Evolutionary conservation across 768 basidiomycete genomes (phyloP).

Genomic region (Auricularia sp.): DNA sequence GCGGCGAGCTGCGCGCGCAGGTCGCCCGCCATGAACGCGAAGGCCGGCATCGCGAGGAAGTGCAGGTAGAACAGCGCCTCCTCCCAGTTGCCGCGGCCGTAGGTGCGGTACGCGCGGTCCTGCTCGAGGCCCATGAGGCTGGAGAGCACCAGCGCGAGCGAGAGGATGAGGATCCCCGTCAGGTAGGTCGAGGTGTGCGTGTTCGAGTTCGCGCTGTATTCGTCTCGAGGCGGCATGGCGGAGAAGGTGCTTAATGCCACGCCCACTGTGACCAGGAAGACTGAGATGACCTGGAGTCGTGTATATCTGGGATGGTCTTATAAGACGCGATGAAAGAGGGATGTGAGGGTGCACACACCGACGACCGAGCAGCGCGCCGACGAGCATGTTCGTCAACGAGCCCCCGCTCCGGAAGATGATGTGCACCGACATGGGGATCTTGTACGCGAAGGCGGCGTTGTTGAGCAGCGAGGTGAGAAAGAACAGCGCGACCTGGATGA

Average conservation of each 20-base stretch:
- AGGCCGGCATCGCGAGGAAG: conserved; percentile 69
- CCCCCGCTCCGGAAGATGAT: conserved; percentile 91
- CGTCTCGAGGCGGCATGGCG: conserved; percentile 27
- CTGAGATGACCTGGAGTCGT: conserved; percentile 53
- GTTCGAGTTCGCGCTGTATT: conserved; percentile 4
- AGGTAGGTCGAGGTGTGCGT: conserved; percentile 38
- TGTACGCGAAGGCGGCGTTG: conserved; percentile 81
- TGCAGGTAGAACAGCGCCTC: conserved; percentile 91
- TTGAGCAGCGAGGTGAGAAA: conserved; percentile 73
- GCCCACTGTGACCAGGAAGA: conserved; percentile 70
- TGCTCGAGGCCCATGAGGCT: conserved; percentile 78
- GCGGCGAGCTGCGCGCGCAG: conserved; percentile 36
- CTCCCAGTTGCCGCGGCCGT: conserved; percentile 51
- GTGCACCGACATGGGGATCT: conserved; percentile 85
- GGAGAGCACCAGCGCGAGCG: conserved; percentile 66
- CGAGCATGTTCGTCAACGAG: conserved; percentile 68
- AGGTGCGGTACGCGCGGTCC: conserved; percentile 61
- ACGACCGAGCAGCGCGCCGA: conserved; percentile 64
- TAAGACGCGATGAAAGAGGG: conserved; percentile 1
- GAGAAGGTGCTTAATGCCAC: conserved; percentile 76
- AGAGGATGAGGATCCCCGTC: conserved; percentile 63
- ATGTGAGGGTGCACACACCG: conserved; percentile 31
- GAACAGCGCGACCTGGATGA: conserved; percentile 75
- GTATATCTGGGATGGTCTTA: conserved; percentile 39
- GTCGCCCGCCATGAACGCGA: conserved; percentile 47